Evolutionary conservation across 2,329 filamentous ascomycete genomes (phyloP).

Genomic region (Aspergillus jensenii): DNA sequence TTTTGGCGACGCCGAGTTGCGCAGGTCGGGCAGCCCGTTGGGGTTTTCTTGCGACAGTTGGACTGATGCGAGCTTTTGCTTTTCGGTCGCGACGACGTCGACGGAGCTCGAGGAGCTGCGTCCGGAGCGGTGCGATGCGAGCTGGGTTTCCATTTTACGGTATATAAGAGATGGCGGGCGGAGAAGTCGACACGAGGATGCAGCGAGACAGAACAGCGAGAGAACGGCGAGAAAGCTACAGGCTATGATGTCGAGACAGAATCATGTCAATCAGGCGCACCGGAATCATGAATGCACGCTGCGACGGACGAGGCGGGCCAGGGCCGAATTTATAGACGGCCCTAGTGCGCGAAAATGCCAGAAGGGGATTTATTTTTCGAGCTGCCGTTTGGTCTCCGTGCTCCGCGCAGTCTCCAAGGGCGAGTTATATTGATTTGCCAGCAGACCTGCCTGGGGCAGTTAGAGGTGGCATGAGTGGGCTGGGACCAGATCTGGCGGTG

Average conservation of each 20-base stretch:
- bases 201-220: too few relatives aligned
- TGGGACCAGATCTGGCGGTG: conserved; percentile 23
- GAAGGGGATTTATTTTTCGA: conserved; percentile 6
- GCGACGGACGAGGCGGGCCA: conserved; percentile 5
- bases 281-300: neutral
- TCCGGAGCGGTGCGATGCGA: conserved; percentile 24
- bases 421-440: conserved; percentile 22
- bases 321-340: conserved; percentile 20
- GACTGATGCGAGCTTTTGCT: conserved; percentile 20
- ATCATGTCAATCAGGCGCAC: neutral
- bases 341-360: conserved; percentile 3
- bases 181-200: too few relatives aligned
- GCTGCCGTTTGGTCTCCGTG: conserved; percentile 1
- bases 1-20: conserved; percentile 49
- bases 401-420: conserved; percentile 4
- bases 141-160: conserved; percentile 15
- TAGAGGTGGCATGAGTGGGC: conserved; percentile 19
- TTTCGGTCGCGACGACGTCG: conserved; percentile 25
- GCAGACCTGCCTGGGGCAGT: conserved; percentile 23
- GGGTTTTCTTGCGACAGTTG: conserved; percentile 4
- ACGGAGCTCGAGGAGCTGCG: conserved; percentile 29
- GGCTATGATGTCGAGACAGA: neutral
- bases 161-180: neutral
- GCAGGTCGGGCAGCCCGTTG: conserved; percentile 26
- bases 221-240: neutral